Base-by-base conservation (phyloP, 1,284 basidiomycete genomes). In the Gomphus bonarii region DNA sequence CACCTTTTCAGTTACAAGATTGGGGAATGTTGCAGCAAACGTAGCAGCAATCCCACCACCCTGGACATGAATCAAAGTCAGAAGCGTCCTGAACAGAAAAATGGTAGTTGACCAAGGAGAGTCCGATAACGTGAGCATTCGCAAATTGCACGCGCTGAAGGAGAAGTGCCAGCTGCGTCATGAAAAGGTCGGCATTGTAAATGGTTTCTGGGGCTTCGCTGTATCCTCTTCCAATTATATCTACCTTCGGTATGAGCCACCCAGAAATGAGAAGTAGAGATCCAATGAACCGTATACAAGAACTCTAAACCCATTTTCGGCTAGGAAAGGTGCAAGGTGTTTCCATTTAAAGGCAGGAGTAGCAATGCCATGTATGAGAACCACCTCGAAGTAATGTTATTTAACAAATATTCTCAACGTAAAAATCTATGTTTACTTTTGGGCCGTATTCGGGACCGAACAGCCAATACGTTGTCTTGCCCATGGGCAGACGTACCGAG, bases 201-300 rank as follows among this genome's bases (percentile, higher is more conserved):
- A 75, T 77, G 7, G 76, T 77, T 33, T 80, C 75, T 0, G 85
- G 86, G 1, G 85, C 85, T 61, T 88, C 87, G 1, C 85, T 85
- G 67, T 89, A 90, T 9, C 88, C 88, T 36, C 87, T 77, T 12
- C 87, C 88, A 59, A 88, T 89, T 14, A 90, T 72, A 69, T 90
- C 87, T 88, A 61, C 18, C n/a, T 16, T 16, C 14, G 25, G 25
- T 4, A 48, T 54, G 35, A 54, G 59, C 35, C 33, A 57, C 48
- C 52, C 28, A 53, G 25, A 5, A 20, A 30, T 30, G 46, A 20
- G 1, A n/a, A 48, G 51, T 28, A 22, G 38, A 43, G 36, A 40
- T 42, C 20, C 12, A 16, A 63, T 67, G 51, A 54, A 85, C 85
- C 86, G 62, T 87, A 90, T 6, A 88, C 72, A 25, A 90, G 73